These are phyloP conservation scores for Ganoderma multipileum DNA, from an alignment of 1,284 basidiomycete genomes.

Conservation along the genomic window DNA sequence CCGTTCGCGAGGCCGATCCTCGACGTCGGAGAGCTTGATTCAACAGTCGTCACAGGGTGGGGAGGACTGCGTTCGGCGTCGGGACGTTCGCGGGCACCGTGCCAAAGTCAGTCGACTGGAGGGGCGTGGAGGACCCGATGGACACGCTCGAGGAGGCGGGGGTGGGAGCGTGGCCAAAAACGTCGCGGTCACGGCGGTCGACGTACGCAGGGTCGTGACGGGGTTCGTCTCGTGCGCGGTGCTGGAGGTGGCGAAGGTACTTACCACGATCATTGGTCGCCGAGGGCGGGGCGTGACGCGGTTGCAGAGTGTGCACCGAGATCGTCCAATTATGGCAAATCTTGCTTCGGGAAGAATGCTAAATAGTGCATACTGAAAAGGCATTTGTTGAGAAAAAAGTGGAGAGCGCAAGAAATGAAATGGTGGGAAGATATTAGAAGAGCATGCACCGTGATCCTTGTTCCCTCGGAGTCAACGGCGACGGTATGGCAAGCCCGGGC, in stretches of 20 bases:
- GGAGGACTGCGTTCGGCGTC: background rate
- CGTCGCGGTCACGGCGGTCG: background rate
- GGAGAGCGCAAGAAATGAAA: no score
- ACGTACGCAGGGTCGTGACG: background rate
- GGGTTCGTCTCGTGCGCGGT: no score
- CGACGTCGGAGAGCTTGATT: background rate
- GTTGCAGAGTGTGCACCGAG: slow-evolving; percentile 11
- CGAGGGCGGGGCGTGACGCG: slow-evolving; percentile 23
- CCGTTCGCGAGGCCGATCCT: background rate
- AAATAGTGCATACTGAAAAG: no score
- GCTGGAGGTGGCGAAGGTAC: slow-evolving; percentile 1
- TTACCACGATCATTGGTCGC: slow-evolving; percentile 18
- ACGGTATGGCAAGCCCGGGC: no score
- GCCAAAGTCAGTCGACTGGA: background rate
- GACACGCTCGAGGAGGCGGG: background rate
- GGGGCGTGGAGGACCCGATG: background rate
- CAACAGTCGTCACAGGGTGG: background rate
- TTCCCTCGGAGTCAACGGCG: no score
- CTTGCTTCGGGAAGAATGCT: no score
- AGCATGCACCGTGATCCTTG: no score
- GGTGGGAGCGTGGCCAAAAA: background rate
- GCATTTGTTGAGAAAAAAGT: no score
- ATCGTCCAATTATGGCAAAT: no score
- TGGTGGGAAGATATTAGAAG: no score
- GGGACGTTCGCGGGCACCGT: background rate